A percentile compares a stretch with the other conserved stretches of the same genome.
phyloP scores from a whole-genome alignment of 176 grass and related monocot genomes.

The Lolium rigidum region DNA sequence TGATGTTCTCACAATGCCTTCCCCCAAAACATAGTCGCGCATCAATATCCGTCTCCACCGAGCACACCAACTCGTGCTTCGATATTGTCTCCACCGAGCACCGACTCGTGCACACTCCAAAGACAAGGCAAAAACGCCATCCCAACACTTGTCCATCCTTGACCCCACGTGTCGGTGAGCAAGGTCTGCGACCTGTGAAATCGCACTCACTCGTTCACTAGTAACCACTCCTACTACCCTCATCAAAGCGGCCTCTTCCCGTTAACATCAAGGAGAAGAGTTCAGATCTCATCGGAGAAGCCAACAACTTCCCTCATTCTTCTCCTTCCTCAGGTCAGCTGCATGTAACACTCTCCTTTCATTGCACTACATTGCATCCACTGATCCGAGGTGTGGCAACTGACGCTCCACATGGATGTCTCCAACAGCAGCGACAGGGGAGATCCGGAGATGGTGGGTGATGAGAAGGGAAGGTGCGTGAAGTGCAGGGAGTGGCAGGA shows the following conservation, averaged over 20 bases:
- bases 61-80: too few relatives aligned
- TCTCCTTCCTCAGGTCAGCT: background rate
- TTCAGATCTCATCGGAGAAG: slow-evolving; percentile 1
- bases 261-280: slow-evolving; percentile 44
- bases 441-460: background rate
- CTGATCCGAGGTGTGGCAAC: background rate
- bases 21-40: too few relatives aligned
- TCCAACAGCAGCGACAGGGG: background rate
- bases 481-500: slow-evolving; percentile 50
- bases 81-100: background rate
- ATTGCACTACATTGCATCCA: background rate
- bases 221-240: slow-evolving; percentile 15
- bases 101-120: background rate
- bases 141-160: background rate
- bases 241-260: slow-evolving; percentile 12
- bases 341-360: background rate
- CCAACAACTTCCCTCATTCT: background rate
- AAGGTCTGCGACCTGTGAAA: slow-evolving; percentile 27
- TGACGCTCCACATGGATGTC: background rate
- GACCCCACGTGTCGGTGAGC: background rate
- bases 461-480: slow-evolving; percentile 24
- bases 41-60: too few relatives aligned
- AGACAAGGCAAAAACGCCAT: slow-evolving; percentile 13
- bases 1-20: too few relatives aligned
- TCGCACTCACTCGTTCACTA: background rate